Conservation (phyloP, 164 flowering plant species). For the Santalum album region DNA sequence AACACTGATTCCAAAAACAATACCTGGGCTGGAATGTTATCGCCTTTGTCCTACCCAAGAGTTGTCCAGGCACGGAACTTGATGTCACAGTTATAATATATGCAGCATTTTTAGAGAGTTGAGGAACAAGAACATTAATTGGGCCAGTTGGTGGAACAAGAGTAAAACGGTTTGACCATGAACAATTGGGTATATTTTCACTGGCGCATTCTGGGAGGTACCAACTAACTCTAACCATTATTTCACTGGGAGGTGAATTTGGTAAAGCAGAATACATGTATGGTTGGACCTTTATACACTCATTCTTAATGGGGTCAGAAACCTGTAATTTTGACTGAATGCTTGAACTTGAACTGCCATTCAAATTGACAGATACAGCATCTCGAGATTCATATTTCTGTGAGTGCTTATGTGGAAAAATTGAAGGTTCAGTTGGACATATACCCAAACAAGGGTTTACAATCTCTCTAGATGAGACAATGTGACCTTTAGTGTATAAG, state of each 20-base stretch:
- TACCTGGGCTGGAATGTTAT: constrained; percentile 91
- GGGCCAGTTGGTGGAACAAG: constrained; percentile 83
- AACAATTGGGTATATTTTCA: constrained; percentile 19
- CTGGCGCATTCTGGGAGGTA: constrained; percentile 20
- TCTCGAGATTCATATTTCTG: constrained; percentile 9
- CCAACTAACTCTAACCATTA: constrained; percentile 48
- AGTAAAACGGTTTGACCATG: constrained; percentile 73
- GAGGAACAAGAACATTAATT: constrained; percentile 63
- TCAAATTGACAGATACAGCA: constrained; percentile 10
- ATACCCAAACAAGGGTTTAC: constrained; percentile 10
- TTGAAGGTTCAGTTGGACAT: constrained; percentile 16
- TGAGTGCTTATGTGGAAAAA: constrained; percentile 7
- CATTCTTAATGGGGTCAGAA: constrained; percentile 18
- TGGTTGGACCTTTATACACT: constrained; percentile 34
- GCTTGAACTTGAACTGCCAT: constrained; percentile 7
- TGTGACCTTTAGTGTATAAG: constrained; percentile 15
- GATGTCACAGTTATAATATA: constrained; percentile 66
- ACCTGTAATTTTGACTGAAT: constrained; percentile 12
- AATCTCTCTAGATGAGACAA: constrained; percentile 26
- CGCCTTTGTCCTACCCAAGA: constrained; percentile 58
- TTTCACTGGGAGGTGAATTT: constrained; percentile 43
- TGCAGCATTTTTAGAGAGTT: constrained; percentile 41
- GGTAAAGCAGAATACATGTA: constrained; percentile 69
- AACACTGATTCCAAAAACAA: background rate
- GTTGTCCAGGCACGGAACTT: constrained; percentile 46